Evolutionary conservation across 768 basidiomycete genomes (phyloP).

Genomic region (Boletus barrowsii): DNA sequence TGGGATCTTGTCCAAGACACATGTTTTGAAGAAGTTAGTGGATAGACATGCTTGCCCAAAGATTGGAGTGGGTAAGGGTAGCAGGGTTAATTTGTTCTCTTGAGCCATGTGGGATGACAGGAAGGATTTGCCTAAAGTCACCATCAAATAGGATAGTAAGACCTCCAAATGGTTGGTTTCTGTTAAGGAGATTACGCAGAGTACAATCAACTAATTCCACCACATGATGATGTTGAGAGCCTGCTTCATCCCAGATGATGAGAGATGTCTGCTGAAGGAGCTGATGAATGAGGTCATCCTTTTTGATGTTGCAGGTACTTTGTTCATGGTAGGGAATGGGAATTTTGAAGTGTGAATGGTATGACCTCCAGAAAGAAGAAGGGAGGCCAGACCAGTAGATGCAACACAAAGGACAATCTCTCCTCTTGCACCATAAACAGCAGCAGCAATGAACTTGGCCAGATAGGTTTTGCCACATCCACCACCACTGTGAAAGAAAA

Average conservation of each 20-base stretch:
- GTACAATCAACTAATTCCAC: neutral
- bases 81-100: constrained; percentile 38
- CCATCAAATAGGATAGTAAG: neutral
- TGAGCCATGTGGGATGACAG: constrained; percentile 39
- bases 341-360: constrained; percentile 1
- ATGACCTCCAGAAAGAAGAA: neutral
- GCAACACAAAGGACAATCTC: neutral
- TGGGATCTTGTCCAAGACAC: constrained; percentile 31
- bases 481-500: constrained; percentile 38
- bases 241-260: neutral
- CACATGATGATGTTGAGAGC: neutral
- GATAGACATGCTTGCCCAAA: constrained; percentile 37
- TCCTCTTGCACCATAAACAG: neutral
- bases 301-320: neutral
- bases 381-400: neutral
- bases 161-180: neutral
- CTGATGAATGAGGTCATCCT: neutral
- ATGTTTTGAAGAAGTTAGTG: constrained; percentile 41
- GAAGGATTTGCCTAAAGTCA: neutral
- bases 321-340: neutral
- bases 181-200: neutral
- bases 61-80: constrained; percentile 32
- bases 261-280: neutral
- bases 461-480: neutral
- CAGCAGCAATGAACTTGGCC: neutral